Evolutionary conservation across 163 green algal species (phyloP), one percentile per base, ranked within the genome.

Genomic region (Volvox carteri): DNA sequence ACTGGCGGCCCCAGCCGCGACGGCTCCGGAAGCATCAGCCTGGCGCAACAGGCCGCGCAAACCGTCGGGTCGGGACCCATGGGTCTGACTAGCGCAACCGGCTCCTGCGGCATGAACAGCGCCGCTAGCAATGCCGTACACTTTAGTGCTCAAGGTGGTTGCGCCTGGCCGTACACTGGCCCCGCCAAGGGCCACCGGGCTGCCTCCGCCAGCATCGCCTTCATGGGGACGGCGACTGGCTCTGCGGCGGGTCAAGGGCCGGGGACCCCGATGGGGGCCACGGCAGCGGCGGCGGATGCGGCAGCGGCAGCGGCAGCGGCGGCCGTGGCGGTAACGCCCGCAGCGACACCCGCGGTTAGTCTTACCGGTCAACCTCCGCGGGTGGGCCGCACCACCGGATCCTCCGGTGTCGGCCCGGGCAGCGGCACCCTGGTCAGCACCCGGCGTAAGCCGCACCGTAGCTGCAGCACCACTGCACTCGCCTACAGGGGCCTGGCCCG

Each of bases 361-460:
- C n/a, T n/a, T n/a, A n/a, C n/a, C n/a, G n/a, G n/a, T n/a, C n/a
- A n/a, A n/a, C n/a, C n/a, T n/a, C n/a, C n/a, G n/a, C n/a, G n/a
- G n/a, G 19, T 19, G 54, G 5, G 54, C 54, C 54, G 54, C 19
- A 2, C 54, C 54, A 11, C 35, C 6, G 14, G 35, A 28, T 19
- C 21, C 28, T 16, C 42, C 4, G 2, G 41, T 23, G 25, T 14
- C 28, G 42, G 42, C 16, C 30, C 16, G 3, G 75, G 75, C 11
- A 21, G 50, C 35, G 37, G 19, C 50, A 23, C 33, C 16, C 16
- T 42, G 11, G 23, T 8, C 33, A 72, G 16, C 30, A 18, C 52
- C 33, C 41, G 37, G 76, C 76, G 76, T 35, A 85, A 85, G 56
- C 78, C 78, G 37, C 78, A 86, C 39, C 39, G 78, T 6, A 86